phyloP scores from a whole-genome alignment of 352 stramenopile genomes.

The Globisporangium iwayamae region DNA sequence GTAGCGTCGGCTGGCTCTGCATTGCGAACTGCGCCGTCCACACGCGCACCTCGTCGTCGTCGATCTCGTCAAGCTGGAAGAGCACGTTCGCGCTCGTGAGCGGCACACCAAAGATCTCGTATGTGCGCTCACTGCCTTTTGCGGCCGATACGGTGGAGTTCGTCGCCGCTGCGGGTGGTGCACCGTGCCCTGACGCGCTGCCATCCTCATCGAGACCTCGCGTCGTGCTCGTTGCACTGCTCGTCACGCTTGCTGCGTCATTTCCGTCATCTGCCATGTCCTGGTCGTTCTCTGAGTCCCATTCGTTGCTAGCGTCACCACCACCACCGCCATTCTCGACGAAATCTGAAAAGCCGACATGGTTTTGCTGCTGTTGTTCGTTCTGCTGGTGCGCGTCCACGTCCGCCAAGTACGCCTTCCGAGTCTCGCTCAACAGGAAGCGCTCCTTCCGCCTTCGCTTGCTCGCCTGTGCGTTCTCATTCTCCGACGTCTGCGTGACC shows the following conservation, averaged over 20 bases:
- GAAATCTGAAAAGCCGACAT: background rate
- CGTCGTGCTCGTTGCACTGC: background rate
- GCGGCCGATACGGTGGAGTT: background rate
- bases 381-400: conserved; percentile 16
- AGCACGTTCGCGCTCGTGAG: conserved; percentile 68
- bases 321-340: background rate
- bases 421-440: conserved; percentile 58
- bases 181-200: background rate
- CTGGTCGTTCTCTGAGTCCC: conserved; percentile 47
- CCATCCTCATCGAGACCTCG: conserved; percentile 8
- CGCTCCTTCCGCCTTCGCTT: conserved; percentile 69
- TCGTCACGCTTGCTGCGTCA: conserved; percentile 19
- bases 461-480: conserved; percentile 56
- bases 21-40: conserved; percentile 52
- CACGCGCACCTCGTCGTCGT: conserved; percentile 52
- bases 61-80: conserved; percentile 73
- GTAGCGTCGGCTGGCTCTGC: conserved; percentile 44
- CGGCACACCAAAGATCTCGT: conserved; percentile 71
- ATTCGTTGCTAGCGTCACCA: conserved; percentile 24
- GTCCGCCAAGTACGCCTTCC: conserved; percentile 57
- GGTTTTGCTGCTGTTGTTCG: background rate
- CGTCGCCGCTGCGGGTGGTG: background rate
- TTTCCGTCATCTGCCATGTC: conserved; percentile 31
- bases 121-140: conserved; percentile 30
- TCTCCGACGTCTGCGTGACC: conserved; percentile 65